phyloP scores from a whole-genome alignment of 2,329 filamentous ascomycete genomes.

The Dothistroma pini region DNA sequence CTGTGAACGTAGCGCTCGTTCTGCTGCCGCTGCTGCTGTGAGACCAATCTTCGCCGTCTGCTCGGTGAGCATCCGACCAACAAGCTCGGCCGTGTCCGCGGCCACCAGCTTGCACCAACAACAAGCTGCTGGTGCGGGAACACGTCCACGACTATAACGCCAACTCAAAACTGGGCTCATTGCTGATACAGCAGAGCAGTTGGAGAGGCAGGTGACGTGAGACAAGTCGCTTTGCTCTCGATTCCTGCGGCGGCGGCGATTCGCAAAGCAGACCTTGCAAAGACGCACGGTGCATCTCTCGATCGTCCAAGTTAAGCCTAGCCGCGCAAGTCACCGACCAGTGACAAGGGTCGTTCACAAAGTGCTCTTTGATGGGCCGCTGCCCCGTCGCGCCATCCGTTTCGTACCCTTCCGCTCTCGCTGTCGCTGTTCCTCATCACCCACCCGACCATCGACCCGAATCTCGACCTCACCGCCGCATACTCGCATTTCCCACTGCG shows the following conservation, averaged over 20 bases:
- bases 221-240: not conserved
- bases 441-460: not conserved
- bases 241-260: not conserved
- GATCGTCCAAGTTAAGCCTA: no score
- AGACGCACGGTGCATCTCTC: no score
- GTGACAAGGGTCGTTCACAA: no score
- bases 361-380: not conserved
- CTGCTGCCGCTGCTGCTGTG: not conserved
- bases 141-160: not conserved
- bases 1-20: not conserved
- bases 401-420: conserved; percentile 1
- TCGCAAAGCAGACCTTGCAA: not conserved
- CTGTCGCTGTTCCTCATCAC: not conserved
- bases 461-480: not conserved
- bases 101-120: not conserved
- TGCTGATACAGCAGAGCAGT: not conserved
- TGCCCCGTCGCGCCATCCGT: not conserved
- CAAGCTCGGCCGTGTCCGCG: not conserved
- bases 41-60: not conserved
- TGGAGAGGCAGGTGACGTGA: not conserved
- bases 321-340: no score
- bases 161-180: not conserved
- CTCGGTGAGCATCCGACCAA: no score
- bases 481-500: not conserved
- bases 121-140: no score